Base-by-base conservation (phyloP, 495 filamentous ascomycete genomes). In the Saxophila tyrrhenica region DNA sequence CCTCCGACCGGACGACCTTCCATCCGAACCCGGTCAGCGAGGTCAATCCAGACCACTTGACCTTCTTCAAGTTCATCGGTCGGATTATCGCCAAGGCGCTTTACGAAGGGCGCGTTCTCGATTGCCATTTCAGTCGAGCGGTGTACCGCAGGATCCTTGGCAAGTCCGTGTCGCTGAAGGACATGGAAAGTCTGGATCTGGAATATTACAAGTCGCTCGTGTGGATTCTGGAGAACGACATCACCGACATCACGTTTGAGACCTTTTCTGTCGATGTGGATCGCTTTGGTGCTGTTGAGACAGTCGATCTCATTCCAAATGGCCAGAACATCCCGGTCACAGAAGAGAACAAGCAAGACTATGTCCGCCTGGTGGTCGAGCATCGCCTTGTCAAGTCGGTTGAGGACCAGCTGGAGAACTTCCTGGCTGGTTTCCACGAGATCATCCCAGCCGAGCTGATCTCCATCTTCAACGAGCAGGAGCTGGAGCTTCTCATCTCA, bases 11-110 rank as follows among this genome's bases (percentile, higher is more conserved):
- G 32, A 99, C 92, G 2, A 99, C 92, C 0, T 99, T 99, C 82
- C 92, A 99, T 70, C 92, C 92, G 19, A 97, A 95, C 68, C 86
- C 83, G 61, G 74, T 91, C 56, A 96, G 90, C 71, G 82, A 79
- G 39, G 79, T 99, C 78, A 99, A 99, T 65, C 80, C 84, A 11
- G 90, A 99, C 70, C 92, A 99, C 75, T 70, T 96, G 55, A 82
- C 85, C 76, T 99, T 95, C 81, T 99, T 99, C 83, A 95, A 94
- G 65, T 99, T 99, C 73, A 97, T 97, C 62, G 92, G 92, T 22
- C 86, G 92, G 25, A 90, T 99, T 64, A 97, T 99, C 65, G 92
- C 92, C 65, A 99, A 99, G 71, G 94, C 92, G 29, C 78, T 99
- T 47, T 99, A 96, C 69, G 94, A 99, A 70, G 85, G 86, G 25